A percentile compares a stretch with the other conserved stretches of the same genome.
Evolutionary conservation across 179 eudicot genomes (phyloP).

Genomic region (Silene noctiflora): DNA sequence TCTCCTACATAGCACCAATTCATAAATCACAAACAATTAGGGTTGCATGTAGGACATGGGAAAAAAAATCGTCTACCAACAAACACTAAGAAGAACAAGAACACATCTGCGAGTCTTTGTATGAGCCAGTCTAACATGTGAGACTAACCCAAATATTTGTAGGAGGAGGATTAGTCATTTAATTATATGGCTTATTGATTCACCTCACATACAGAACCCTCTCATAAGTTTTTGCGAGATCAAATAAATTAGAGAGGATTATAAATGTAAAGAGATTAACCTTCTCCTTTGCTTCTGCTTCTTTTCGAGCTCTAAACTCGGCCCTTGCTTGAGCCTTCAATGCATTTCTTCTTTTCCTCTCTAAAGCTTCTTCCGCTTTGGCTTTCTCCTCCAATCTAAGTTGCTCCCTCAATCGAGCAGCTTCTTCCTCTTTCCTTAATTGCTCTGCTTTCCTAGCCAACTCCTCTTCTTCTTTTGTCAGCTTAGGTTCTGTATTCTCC

Average conservation of each 20-base stretch:
- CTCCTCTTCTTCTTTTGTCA: slow-evolving; percentile 66
- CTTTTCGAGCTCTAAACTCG: slow-evolving; percentile 66
- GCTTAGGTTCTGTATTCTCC: slow-evolving; percentile 35
- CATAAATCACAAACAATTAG: not conserved
- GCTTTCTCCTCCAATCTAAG: slow-evolving; percentile 65
- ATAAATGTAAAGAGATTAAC: slow-evolving; percentile 25
- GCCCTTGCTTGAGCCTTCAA: slow-evolving; percentile 78
- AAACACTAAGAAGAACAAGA: not conserved
- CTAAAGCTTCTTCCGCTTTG: slow-evolving; percentile 84
- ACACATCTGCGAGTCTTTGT: not conserved
- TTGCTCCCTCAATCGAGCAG: slow-evolving; percentile 70
- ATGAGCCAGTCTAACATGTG: not conserved
- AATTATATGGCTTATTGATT: too few relatives aligned
- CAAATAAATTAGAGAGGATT: not conserved
- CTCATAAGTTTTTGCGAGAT: too few relatives aligned
- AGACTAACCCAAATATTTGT: not conserved
- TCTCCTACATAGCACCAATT: slow-evolving; percentile 49
- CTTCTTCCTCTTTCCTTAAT: slow-evolving; percentile 51
- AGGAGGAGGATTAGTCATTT: not conserved
- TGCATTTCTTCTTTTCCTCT: slow-evolving; percentile 70
- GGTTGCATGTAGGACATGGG: not conserved
- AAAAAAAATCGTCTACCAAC: too few relatives aligned
- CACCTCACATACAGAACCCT: too few relatives aligned
- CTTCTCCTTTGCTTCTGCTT: slow-evolving; percentile 88
- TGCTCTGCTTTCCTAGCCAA: slow-evolving; percentile 55